Percentiles rank a stretch among this genome's conserved stretches.
These are phyloP conservation scores for Aspergillus arachidicola DNA, from an alignment of 2,329 filamentous ascomycete species.

Conservation along the genomic window DNA sequence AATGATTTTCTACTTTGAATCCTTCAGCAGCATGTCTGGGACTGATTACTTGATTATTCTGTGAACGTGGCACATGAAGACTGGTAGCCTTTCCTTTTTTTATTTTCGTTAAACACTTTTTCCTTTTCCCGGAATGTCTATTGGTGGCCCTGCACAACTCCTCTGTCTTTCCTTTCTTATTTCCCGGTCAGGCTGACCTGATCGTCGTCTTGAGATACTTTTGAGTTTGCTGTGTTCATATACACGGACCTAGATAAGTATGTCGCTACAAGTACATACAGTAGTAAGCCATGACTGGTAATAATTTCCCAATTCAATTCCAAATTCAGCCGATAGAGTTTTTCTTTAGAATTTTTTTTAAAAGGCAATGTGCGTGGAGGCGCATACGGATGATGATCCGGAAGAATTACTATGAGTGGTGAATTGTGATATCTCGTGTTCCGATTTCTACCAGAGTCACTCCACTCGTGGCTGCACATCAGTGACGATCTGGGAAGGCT, in stretches of 20 bases:
- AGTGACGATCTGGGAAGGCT: not conserved
- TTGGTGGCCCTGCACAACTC: conserved; percentile 1
- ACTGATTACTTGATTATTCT: conserved; percentile 7
- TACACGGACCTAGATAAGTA: not conserved
- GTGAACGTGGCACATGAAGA: conserved; percentile 13
- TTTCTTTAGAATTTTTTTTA: not conserved
- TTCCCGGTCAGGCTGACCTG: not conserved
- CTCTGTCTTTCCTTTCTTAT: not conserved
- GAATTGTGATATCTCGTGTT: not conserved
- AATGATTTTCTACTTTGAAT: conserved; percentile 49
- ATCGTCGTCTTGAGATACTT: not conserved
- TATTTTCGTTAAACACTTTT: conserved; percentile 7
- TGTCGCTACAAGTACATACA: not conserved
- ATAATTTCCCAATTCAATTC: not conserved
- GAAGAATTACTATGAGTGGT: not conserved
- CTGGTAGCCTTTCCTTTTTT: conserved; percentile 2
- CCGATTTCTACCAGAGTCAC: not conserved
- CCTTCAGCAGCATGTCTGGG: conserved; percentile 6
- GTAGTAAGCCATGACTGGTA: not conserved
- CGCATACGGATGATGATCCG: not conserved
- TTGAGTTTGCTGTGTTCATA: not conserved
- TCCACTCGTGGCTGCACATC: not conserved
- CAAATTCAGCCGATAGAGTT: not conserved
- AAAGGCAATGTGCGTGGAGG: not conserved
- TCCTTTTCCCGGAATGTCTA: not conserved